These are phyloP conservation scores for Rhodosporidiobolus odoratus DNA, from an alignment of 768 basidiomycete genomes.

Conservation along the genomic window DNA sequence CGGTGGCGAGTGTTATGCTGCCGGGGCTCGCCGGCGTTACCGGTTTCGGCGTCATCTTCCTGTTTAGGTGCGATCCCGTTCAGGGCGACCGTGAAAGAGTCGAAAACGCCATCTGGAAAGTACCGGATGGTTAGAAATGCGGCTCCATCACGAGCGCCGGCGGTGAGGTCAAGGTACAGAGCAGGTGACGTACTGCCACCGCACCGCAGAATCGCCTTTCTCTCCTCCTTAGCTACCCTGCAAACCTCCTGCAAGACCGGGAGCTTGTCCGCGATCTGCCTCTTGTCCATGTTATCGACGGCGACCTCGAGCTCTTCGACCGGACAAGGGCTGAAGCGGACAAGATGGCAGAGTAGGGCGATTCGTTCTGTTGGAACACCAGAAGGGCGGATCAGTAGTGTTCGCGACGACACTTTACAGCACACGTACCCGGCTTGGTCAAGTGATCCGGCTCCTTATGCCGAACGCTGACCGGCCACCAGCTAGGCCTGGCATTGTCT, in stretches of 20 bases:
- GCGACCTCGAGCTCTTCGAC: slow-evolving; percentile 46
- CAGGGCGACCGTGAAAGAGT: slow-evolving; percentile 3
- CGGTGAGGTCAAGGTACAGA: not conserved
- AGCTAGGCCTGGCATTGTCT: slow-evolving; percentile 46
- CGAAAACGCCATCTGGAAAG: not conserved
- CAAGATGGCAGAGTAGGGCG: slow-evolving; percentile 44
- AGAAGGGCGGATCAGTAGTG: not conserved
- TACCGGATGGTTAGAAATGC: not conserved
- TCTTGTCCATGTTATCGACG: slow-evolving; percentile 44
- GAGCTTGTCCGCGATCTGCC: slow-evolving; percentile 43
- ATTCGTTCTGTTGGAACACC: slow-evolving; percentile 44
- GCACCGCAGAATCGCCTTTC: not conserved
- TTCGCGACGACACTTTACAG: not conserved
- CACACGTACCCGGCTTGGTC: slow-evolving; percentile 45
- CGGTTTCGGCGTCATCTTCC: not conserved
- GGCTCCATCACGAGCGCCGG: too few species aligned
- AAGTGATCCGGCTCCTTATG: slow-evolving; percentile 51
- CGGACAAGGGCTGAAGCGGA: slow-evolving; percentile 42
- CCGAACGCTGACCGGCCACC: slow-evolving; percentile 49
- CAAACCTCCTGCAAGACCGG: slow-evolving; percentile 46
- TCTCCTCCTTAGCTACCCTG: slow-evolving; percentile 46
- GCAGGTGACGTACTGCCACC: not conserved
- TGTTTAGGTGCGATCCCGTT: not conserved
- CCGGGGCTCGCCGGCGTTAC: too few species aligned
- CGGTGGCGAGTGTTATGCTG: slow-evolving; percentile 9